A percentile compares a stretch with the other conserved stretches of the same genome.
phyloP scores from a whole-genome alignment of 495 filamentous ascomycete genomes.

The Penicillium psychrofluorescens region DNA sequence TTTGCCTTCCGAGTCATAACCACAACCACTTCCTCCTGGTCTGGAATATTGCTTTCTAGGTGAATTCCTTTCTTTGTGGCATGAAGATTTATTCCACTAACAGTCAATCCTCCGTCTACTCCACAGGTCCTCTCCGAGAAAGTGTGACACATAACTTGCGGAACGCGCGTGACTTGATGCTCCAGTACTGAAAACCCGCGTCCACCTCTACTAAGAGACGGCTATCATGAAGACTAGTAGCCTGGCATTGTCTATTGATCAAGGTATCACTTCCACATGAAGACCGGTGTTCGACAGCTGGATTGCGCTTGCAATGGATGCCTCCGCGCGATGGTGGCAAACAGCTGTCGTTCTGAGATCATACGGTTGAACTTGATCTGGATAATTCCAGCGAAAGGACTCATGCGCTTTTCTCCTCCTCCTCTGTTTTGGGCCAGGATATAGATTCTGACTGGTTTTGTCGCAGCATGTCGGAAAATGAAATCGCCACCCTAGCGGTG shows the following conservation, averaged over 20 bases:
- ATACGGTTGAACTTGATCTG: conserved; percentile 60
- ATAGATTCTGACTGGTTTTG: conserved; percentile 14
- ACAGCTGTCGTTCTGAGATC: conserved; percentile 44
- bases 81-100: background rate
- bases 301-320: too few relatives aligned
- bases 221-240: conserved; percentile 40
- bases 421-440: background rate
- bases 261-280: conserved; percentile 44
- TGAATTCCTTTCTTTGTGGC: background rate
- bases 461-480: conserved; percentile 29
- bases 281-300: conserved; percentile 42
- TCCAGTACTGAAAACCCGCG: conserved; percentile 24
- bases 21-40: too few relatives aligned
- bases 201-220: conserved; percentile 14
- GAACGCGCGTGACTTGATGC: background rate
- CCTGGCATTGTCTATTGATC: conserved; percentile 37
- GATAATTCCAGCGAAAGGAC: conserved; percentile 57
- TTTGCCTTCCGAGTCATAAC: too few relatives aligned
- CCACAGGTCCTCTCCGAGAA: conserved; percentile 14
- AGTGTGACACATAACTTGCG: background rate
- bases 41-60: background rate
- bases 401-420: conserved; percentile 37
- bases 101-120: conserved; percentile 2
- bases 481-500: conserved; percentile 24
- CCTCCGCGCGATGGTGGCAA: too few relatives aligned